phyloP scores from a whole-genome alignment of 768 basidiomycete genomes.

The Tricholoma saponaceum region DNA sequence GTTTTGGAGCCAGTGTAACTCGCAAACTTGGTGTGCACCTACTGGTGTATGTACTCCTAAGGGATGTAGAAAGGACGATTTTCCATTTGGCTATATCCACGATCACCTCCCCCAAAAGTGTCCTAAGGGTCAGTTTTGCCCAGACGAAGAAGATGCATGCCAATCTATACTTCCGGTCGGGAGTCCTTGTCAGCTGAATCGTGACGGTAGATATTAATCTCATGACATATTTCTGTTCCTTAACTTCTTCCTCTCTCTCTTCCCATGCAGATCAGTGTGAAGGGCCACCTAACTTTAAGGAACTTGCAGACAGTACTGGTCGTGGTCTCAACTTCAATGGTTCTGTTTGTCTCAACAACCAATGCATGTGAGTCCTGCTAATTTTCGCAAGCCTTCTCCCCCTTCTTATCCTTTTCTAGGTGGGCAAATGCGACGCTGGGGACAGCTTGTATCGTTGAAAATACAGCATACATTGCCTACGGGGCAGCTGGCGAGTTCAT shows the following conservation, averaged over 20 bases:
- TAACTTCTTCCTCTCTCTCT: background rate
- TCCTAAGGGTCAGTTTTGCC: slow-evolving; percentile 64
- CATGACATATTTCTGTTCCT: background rate
- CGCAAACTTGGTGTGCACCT: slow-evolving; percentile 59
- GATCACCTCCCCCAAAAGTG: slow-evolving; percentile 58
- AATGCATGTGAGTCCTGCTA: slow-evolving; percentile 63
- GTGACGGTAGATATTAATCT: slow-evolving; percentile 59
- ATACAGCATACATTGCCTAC: slow-evolving; percentile 76
- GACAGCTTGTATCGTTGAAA: slow-evolving; percentile 64
- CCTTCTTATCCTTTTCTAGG: slow-evolving; percentile 32
- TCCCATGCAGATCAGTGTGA: slow-evolving; percentile 67
- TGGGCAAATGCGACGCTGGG: slow-evolving; percentile 76
- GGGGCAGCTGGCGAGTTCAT: slow-evolving; percentile 56
- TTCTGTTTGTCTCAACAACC: slow-evolving; percentile 76
- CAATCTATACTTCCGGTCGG: slow-evolving; percentile 54
- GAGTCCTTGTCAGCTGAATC: slow-evolving; percentile 77
- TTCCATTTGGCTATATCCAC: slow-evolving; percentile 63
- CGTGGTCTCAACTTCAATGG: slow-evolving; percentile 77
- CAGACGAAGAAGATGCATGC: slow-evolving; percentile 77
- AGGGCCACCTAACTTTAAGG: slow-evolving; percentile 58
- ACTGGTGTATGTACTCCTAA: slow-evolving; percentile 53
- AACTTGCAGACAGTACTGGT: slow-evolving; percentile 60
- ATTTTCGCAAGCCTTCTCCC: background rate
- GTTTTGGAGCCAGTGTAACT: slow-evolving; percentile 75
- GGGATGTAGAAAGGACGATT: slow-evolving; percentile 74